A percentile compares a stretch with the other conserved stretches of the same genome.
phyloP scores from a whole-genome alignment of 2,329 filamentous ascomycete species.

The Ophiostoma fasciatum region DNA sequence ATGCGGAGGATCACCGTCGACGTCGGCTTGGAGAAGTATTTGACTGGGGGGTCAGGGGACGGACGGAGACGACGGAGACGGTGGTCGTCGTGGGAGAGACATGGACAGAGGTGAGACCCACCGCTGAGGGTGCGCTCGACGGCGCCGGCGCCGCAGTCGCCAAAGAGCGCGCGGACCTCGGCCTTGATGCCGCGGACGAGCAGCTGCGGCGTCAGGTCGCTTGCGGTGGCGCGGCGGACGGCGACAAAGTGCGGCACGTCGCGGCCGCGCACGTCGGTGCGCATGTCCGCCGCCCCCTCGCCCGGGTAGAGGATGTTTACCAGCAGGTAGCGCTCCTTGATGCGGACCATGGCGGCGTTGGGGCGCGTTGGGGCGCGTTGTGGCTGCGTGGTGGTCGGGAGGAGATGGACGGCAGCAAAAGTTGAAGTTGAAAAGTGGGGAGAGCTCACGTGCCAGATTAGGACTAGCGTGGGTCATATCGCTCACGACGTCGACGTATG shows the following conservation, averaged over 20 bases:
- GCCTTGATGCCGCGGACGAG: conserved; percentile 57
- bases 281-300: conserved; percentile 26
- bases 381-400: too few relatives aligned
- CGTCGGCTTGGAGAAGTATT: conserved; percentile 84
- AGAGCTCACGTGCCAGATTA: too few relatives aligned
- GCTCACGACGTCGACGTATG: too few relatives aligned
- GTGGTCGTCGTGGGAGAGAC: too few relatives aligned
- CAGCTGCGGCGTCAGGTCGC: conserved; percentile 49
- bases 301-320: conserved; percentile 80
- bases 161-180: conserved; percentile 60
- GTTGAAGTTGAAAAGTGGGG: too few relatives aligned
- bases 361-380: too few relatives aligned
- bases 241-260: conserved; percentile 45
- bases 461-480: too few relatives aligned
- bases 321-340: conserved; percentile 94
- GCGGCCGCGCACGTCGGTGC: conserved; percentile 15
- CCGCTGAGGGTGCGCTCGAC: conserved; percentile 54
- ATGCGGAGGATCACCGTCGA: conserved; percentile 86
- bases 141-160: conserved; percentile 74
- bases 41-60: conserved; percentile 45
- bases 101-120: too few relatives aligned
- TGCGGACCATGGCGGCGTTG: conserved; percentile 60
- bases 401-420: too few relatives aligned
- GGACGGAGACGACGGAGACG: too few relatives aligned
- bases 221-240: conserved; percentile 65